Evolutionary conservation across 495 filamentous ascomycete genomes (phyloP), one percentile per base, ranked within the genome.

Genomic region (Neurospora sp.): DNA sequence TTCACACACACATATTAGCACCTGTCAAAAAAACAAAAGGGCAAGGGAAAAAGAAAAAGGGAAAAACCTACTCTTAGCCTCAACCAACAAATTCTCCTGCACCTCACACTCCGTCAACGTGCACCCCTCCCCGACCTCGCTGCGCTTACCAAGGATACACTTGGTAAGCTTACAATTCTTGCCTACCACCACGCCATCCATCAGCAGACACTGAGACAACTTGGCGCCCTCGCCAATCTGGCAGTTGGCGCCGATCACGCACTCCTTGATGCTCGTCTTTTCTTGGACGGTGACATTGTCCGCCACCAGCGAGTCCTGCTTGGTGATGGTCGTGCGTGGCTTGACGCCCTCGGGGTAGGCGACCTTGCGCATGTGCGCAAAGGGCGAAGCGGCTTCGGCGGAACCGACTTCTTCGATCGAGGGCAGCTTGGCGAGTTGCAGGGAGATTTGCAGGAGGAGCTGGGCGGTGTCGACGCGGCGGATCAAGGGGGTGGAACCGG

Each of bases 151-250:
- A 10, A 98, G 78, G 35, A 97, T 89, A 76, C 93, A 97, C 3
- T 92, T 92, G 8, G 90, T 94, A 68, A 98, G 80, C 77, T 90
- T 89, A 74, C 88, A 91, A 27, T 90, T 88, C 76, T 90, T 89
- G 8, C 90, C 94, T 5, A 99, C 88, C 4, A 91, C 89, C 4
- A 90, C 94, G 9, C 93, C 93, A 71, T 97, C 94, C 92, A 99
- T 96, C 40, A 99, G 80, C 39, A 98, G 79, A 80, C 95, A 98
- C 70, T 93, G 87, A 45, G 87, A 88, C 69, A 99, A 78, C 73
- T 91, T 89, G n/a, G 90, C 94, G 40, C 93, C 93, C 73, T 87
- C 87, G 71, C 88, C 89, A 73, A 98, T 96, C 70, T 91, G 88
- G 81, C 91, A 94, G 77, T 93, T 93, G 9, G 93, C 87, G 40